These are phyloP conservation scores for Cordyceps sp. DNA, from an alignment of 2,329 filamentous ascomycete species.

Conservation along the genomic window DNA sequence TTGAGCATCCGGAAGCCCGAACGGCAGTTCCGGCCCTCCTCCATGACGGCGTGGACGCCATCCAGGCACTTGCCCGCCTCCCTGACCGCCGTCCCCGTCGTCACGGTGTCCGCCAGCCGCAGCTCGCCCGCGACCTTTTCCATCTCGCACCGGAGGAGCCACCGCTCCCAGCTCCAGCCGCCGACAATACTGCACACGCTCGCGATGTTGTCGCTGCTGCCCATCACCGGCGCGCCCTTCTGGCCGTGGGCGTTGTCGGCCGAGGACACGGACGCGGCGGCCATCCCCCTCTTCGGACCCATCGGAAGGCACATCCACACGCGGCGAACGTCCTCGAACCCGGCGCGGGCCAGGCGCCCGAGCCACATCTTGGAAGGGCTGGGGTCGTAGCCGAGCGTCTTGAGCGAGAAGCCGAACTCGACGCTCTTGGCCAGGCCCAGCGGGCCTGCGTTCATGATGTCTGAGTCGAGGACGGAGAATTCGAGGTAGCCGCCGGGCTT, in stretches of 20 bases:
- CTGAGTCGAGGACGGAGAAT: constrained; percentile 77
- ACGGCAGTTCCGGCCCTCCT: constrained; percentile 43
- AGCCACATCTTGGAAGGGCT: constrained; percentile 70
- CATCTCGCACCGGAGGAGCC: constrained; percentile 75
- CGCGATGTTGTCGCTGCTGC: constrained; percentile 55
- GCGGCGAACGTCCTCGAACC: constrained; percentile 67
- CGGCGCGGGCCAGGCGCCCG: constrained; percentile 51
- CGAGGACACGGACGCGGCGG: not conserved
- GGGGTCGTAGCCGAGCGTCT: constrained; percentile 80
- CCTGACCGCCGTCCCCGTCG: constrained; percentile 30
- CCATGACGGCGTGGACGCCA: constrained; percentile 41
- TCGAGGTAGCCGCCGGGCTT: constrained; percentile 90
- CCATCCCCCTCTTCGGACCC: constrained; percentile 29
- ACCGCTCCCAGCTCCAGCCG: constrained; percentile 89
- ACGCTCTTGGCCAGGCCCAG: constrained; percentile 68
- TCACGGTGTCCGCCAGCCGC: constrained; percentile 34
- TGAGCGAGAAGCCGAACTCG: constrained; percentile 82
- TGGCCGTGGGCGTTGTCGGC: constrained; percentile 23
- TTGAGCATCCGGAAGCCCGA: constrained; percentile 44
- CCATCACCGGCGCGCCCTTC: constrained; percentile 45
- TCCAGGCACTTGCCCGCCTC: constrained; percentile 44
- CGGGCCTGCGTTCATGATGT: constrained; percentile 72
- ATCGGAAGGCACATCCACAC: constrained; percentile 84
- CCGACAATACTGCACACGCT: constrained; percentile 69
- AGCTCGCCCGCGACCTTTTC: constrained; percentile 60